Conservation (phyloP, 305 asterid species). For the Withania somnifera region DNA sequence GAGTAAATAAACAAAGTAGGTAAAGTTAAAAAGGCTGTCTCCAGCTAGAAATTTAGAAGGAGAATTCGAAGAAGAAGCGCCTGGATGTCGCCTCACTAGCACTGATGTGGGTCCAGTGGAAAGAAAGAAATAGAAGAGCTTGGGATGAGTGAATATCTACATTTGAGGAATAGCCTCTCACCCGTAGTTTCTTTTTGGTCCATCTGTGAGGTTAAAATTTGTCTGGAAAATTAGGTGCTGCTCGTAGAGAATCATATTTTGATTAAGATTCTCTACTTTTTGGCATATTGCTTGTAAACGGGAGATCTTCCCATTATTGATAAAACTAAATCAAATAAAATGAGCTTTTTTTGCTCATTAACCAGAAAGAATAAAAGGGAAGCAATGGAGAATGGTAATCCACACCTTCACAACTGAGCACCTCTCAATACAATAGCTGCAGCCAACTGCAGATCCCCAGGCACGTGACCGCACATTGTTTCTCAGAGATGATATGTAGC, state of each 20-base stretch:
- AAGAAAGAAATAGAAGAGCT: background rate
- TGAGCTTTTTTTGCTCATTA: background rate
- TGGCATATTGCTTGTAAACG: background rate
- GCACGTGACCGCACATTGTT: constrained; percentile 96
- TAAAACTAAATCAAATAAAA: background rate
- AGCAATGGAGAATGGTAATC: background rate
- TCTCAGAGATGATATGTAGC: constrained; percentile 81
- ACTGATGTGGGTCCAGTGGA: background rate
- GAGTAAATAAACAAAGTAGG: background rate
- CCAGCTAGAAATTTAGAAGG: background rate
- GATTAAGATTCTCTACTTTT: background rate
- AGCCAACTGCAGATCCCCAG: constrained; percentile 93
- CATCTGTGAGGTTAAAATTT: background rate
- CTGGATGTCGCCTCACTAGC: background rate
- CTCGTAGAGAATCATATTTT: background rate
- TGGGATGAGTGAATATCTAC: background rate
- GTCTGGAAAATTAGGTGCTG: background rate
- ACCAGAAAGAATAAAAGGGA: background rate
- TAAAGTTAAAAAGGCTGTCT: background rate
- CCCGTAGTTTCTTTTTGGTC: background rate
- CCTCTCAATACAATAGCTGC: constrained; percentile 89
- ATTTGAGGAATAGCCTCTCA: background rate
- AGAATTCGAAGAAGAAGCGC: background rate
- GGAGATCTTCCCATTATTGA: background rate
- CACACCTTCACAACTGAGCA: constrained; percentile 85